These are phyloP conservation scores for Aspergillus texensis DNA, from an alignment of 2,329 filamentous ascomycete genomes.

Conservation along the genomic window DNA sequence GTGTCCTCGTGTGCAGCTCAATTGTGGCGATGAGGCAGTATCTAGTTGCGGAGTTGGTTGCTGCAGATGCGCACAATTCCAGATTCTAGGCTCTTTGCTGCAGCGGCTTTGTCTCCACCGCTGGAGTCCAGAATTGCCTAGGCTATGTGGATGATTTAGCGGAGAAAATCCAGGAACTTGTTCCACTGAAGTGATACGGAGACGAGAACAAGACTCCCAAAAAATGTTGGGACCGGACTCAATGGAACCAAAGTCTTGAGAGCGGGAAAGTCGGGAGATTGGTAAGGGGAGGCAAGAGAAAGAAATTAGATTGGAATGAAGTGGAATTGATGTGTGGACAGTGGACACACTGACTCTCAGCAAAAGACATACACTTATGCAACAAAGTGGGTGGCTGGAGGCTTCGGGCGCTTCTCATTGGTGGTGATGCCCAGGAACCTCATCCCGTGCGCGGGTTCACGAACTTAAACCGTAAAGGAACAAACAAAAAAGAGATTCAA, in stretches of 20 bases:
- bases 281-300: neutral
- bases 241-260: neutral
- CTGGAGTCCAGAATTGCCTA: slow-evolving; percentile 2
- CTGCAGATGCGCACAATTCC: slow-evolving; percentile 22
- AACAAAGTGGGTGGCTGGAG: slow-evolving; percentile 28
- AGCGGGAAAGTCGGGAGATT: neutral
- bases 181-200: neutral
- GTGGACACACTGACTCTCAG: neutral
- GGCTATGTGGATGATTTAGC: neutral
- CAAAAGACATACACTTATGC: neutral
- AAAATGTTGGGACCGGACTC: neutral
- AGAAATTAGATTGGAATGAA: slow-evolving; percentile 1
- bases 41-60: slow-evolving; percentile 20
- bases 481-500: neutral
- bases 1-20: slow-evolving; percentile 12
- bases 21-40: slow-evolving; percentile 12
- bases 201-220: neutral
- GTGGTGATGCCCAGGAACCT: slow-evolving; percentile 16
- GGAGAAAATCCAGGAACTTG: neutral
- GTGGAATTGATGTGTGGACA: neutral
- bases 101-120: slow-evolving; percentile 20
- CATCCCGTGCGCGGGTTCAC: slow-evolving; percentile 2
- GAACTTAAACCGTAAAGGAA: neutral
- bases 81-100: slow-evolving; percentile 21
- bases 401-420: slow-evolving; percentile 15